These are phyloP conservation scores for Xerocomellus dryophilus DNA, from an alignment of 768 basidiomycete genomes.

Conservation along the genomic window DNA sequence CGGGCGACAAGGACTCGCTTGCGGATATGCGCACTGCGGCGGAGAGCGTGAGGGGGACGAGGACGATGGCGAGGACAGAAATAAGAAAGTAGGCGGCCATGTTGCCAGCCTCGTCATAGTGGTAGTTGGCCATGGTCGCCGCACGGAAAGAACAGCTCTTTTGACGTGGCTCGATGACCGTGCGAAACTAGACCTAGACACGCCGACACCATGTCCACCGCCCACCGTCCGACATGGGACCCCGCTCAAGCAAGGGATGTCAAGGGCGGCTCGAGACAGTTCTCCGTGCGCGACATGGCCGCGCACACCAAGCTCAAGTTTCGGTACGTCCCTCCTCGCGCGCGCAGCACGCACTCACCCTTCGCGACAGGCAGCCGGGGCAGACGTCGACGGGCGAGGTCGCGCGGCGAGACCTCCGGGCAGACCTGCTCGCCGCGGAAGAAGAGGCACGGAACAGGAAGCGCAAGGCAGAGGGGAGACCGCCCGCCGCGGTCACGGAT, in stretches of 20 bases:
- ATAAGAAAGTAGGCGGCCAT: conserved; percentile 91
- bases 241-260: conserved; percentile 93
- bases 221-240: conserved; percentile 95
- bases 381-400: conserved; percentile 83
- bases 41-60: conserved; percentile 73
- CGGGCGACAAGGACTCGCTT: conserved; percentile 39
- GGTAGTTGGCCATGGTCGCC: conserved; percentile 62
- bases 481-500: conserved; percentile 33
- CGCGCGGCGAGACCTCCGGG: conserved; percentile 71
- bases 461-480: conserved; percentile 80
- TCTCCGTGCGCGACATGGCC: conserved; percentile 91
- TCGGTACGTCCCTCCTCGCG: conserved; percentile 49
- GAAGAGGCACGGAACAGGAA: conserved; percentile 87
- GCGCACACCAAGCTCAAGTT: conserved; percentile 98
- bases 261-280: conserved; percentile 88
- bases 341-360: neutral
- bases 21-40: conserved; percentile 37
- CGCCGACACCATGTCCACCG: conserved; percentile 70
- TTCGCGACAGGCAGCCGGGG: conserved; percentile 66
- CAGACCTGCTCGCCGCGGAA: conserved; percentile 83
- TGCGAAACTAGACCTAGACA: conserved; percentile 12
- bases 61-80: conserved; percentile 79
- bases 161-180: conserved; percentile 17
- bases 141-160: neutral
- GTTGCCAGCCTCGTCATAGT: conserved; percentile 82